Evolutionary conservation across 202 grass and related monocot genomes (phyloP), one percentile per base, ranked within the genome.

Genomic region (Miscanthus sacchariflorus): DNA sequence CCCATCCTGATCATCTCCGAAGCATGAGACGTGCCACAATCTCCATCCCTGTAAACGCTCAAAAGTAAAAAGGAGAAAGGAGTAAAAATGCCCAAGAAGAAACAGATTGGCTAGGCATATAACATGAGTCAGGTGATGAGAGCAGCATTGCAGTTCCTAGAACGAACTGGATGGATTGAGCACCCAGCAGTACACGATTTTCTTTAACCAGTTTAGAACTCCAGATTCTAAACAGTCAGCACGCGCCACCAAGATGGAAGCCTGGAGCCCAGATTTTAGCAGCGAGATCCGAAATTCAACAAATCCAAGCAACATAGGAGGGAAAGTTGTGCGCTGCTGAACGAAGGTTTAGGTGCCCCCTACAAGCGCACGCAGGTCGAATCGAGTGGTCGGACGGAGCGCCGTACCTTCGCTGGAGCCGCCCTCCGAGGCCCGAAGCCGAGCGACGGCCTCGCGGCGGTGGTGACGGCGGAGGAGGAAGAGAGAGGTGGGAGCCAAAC

Each of bases 1-100:
- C 6, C 54, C 90, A 75, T 92, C 92, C 27, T 91, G 90, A 9
- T 85, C 87, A 38, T 91, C 82, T 81, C 89, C 90, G 65, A 96
- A 96, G 89, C 92, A 90, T 2, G 86, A 93, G 14, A 74, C 44
- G 39, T 61, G 87, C 46, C 82, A 74, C 65, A 77, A 80, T 58
- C 86, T 93, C 86, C 89, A 77, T 85, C 65, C 93, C 96, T n/a
- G 2, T 12, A 68, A 15, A 67, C 8, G 21, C 18, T 63, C 72
- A 48, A 65, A 89, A 76, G 50, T 52, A 39, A 86, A 86, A 40
- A 3, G 17, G 15, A 61, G 17, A 63, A 6, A 59, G 30, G n/a
- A n/a, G n/a, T n/a, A 9, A 52, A 30, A 44, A 19, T 23, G 9
- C 7, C 19, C 17, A 17, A 17, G 13, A 17, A 35, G 24, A 14